Evolutionary conservation across 2,329 filamentous ascomycete genomes (phyloP).

Genomic region (Eutypa lata): DNA sequence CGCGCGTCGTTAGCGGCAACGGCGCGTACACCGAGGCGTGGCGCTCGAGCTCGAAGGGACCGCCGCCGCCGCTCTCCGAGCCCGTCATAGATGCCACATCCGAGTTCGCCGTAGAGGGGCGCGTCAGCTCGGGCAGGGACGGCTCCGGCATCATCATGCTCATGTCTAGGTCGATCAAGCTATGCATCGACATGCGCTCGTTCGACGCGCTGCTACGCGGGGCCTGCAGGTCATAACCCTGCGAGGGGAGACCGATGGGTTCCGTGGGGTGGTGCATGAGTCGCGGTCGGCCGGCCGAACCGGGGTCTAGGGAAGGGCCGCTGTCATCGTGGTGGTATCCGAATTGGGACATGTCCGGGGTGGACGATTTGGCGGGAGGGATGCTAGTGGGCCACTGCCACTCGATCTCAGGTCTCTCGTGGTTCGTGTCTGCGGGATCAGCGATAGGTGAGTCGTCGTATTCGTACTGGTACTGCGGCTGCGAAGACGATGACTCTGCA

Average conservation of each 20-base stretch:
- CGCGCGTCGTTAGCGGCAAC: conserved; percentile 38
- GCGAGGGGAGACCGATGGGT: conserved; percentile 39
- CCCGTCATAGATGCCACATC: conserved; percentile 54
- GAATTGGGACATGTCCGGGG: conserved; percentile 51
- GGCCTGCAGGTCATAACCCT: conserved; percentile 39
- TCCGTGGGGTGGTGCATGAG: conserved; percentile 52
- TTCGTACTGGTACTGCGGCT: neutral
- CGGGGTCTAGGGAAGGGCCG: conserved; percentile 19
- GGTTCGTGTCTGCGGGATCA: conserved; percentile 54
- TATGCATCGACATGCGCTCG: conserved; percentile 39
- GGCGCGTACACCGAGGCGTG: conserved; percentile 54
- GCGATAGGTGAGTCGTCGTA: conserved; percentile 50
- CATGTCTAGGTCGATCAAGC: conserved; percentile 55
- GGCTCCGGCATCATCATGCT: conserved; percentile 48
- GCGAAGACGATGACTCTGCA: conserved; percentile 35
- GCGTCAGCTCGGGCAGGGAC: conserved; percentile 44
- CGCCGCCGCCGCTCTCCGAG: conserved; percentile 52
- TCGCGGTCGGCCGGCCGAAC: conserved; percentile 36
- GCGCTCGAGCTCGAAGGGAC: conserved; percentile 63
- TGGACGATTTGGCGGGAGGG: conserved; percentile 47
- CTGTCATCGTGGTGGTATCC: conserved; percentile 37
- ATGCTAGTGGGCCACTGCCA: conserved; percentile 58
- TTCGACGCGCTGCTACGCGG: conserved; percentile 38
- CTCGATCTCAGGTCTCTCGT: conserved; percentile 49
- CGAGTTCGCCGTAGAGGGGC: conserved; percentile 59